Evolutionary conservation across 2,329 filamentous ascomycete species (phyloP).

Genomic region (Dothistroma septosporum): DNA sequence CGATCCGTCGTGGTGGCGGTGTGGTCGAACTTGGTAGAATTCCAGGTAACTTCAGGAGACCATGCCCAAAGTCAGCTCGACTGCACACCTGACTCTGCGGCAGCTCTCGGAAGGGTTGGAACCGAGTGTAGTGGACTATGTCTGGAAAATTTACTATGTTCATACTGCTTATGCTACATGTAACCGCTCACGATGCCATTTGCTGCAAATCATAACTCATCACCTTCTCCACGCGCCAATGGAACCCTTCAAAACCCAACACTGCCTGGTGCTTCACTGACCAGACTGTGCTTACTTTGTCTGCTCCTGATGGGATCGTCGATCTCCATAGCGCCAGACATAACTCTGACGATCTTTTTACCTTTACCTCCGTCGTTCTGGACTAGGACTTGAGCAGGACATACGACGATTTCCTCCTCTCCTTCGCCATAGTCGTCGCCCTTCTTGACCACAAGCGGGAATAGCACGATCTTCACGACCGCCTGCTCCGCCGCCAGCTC

Average conservation of each 20-base stretch:
- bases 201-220: neutral
- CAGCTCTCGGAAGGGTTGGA: neutral
- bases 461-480: slow-evolving; percentile 85
- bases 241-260: slow-evolving; percentile 17
- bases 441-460: slow-evolving; percentile 94
- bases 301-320: slow-evolving; percentile 30
- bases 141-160: neutral
- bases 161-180: slow-evolving; percentile 8
- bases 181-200: slow-evolving; percentile 4
- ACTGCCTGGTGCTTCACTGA: slow-evolving; percentile 27
- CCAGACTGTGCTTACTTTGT: slow-evolving; percentile 29
- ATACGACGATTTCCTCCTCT: slow-evolving; percentile 92
- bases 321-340: slow-evolving; percentile 50
- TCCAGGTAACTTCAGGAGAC: too few species aligned
- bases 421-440: slow-evolving; percentile 82
- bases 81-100: neutral
- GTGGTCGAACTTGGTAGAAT: neutral
- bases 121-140: neutral
- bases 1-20: neutral
- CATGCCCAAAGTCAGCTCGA: neutral
- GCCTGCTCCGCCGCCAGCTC: slow-evolving; percentile 72
- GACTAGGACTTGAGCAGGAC: slow-evolving; percentile 87
- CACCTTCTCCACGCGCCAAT: neutral
- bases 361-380: slow-evolving; percentile 35
- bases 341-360: slow-evolving; percentile 48